These are phyloP conservation scores for Phytophthora colocasiae DNA, from an alignment of 352 stramenopile species.

Conservation along the genomic window DNA sequence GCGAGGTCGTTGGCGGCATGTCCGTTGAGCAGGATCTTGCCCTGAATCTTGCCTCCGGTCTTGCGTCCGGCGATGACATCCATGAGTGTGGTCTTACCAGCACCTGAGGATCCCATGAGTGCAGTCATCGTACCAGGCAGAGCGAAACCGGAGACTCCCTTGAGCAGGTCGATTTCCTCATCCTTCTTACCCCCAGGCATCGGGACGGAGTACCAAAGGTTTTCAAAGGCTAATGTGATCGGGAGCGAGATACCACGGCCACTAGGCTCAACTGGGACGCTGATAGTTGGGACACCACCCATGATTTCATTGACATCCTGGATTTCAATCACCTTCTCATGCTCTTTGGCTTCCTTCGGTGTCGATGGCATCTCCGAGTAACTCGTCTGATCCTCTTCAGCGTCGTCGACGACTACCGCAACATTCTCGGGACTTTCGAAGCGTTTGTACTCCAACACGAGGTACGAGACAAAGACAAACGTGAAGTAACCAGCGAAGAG, in stretches of 20 bases:
- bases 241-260: conserved; percentile 17
- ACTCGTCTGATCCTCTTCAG: neutral
- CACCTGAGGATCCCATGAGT: conserved; percentile 76
- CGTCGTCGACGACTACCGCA: conserved; percentile 1
- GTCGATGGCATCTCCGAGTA: neutral
- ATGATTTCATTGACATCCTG: too few relatives aligned
- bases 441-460: conserved; percentile 64
- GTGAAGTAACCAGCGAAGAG: conserved; percentile 54
- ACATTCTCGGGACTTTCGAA: conserved; percentile 54
- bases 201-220: conserved; percentile 66
- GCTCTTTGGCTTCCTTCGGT: conserved; percentile 15
- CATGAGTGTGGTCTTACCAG: conserved; percentile 95
- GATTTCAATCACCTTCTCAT: conserved; percentile 1
- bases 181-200: conserved; percentile 46
- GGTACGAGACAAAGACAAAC: conserved; percentile 42
- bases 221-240: conserved; percentile 54
- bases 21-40: conserved; percentile 73
- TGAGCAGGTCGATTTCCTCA: conserved; percentile 85
- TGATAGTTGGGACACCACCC: too few relatives aligned
- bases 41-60: conserved; percentile 77
- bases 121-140: conserved; percentile 71
- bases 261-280: too few relatives aligned
- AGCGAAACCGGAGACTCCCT: conserved; percentile 74
- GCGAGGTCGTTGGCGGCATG: conserved; percentile 52
- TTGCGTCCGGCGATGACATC: conserved; percentile 95